phyloP scores from a whole-genome alignment of 441 rosid genomes.

The Omphalea diandra region DNA sequence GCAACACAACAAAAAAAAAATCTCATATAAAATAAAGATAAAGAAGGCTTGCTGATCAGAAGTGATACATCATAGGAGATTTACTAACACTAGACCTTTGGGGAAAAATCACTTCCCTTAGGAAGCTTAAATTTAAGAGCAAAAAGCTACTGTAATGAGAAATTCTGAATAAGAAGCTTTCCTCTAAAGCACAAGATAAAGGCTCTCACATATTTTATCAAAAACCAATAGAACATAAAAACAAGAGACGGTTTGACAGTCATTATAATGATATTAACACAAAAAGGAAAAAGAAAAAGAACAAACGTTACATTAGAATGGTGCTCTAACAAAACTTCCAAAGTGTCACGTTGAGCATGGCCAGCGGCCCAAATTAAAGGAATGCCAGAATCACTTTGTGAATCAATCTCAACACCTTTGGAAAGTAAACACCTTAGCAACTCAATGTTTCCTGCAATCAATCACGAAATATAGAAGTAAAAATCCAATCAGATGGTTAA shows the following conservation, averaged over 20 bases:
- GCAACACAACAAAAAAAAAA: no score
- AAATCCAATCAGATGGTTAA: neutral
- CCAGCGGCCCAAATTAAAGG: constrained; percentile 97
- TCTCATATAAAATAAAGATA: neutral
- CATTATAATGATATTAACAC: neutral
- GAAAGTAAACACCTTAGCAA: constrained; percentile 62
- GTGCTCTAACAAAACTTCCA: constrained; percentile 71
- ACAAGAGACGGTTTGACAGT: neutral
- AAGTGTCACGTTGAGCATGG: constrained; percentile 69
- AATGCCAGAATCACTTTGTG: constrained; percentile 85
- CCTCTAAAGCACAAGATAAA: neutral
- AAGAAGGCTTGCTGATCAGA: neutral
- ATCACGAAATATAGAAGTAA: constrained; percentile 13
- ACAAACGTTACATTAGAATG: constrained; percentile 57
- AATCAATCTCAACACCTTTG: constrained; percentile 63
- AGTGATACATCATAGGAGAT: neutral
- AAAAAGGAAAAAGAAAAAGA: neutral
- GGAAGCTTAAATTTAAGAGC: neutral
- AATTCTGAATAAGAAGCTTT: neutral
- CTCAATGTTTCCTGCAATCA: constrained; percentile 63
- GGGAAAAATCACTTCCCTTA: neutral
- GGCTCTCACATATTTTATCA: neutral
- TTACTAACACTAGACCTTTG: neutral
- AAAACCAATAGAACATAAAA: constrained; percentile 2
- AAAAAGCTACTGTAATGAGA: neutral